Evolutionary conservation across 2,329 filamentous ascomycete species (phyloP).

Genomic region (Cytospora piceicola): DNA sequence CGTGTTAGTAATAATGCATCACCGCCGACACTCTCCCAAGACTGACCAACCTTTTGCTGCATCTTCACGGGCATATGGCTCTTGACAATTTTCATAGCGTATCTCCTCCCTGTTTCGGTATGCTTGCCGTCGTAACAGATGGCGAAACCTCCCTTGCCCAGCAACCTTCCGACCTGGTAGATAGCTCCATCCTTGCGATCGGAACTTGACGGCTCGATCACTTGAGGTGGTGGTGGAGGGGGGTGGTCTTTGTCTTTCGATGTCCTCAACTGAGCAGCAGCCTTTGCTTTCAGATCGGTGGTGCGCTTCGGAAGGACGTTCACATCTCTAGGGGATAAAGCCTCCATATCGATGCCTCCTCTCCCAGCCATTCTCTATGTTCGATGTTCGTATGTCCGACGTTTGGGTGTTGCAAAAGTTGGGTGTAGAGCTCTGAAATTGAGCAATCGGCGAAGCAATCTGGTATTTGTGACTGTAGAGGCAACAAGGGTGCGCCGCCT

Average conservation of each 20-base stretch:
- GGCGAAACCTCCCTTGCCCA: constrained; percentile 82
- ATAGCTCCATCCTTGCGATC: constrained; percentile 72
- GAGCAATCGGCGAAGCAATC: constrained; percentile 22
- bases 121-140: constrained; percentile 77
- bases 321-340: constrained; percentile 66
- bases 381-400: background rate
- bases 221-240: constrained; percentile 63
- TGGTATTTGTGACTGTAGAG: constrained; percentile 5
- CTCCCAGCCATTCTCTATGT: constrained; percentile 39
- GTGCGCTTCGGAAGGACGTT: constrained; percentile 60
- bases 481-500: constrained; percentile 6
- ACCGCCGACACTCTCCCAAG: background rate
- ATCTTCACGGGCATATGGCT: constrained; percentile 82
- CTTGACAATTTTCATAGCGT: constrained; percentile 82
- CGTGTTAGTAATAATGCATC: constrained; percentile 20
- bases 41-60: constrained; percentile 72
- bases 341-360: constrained; percentile 60
- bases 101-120: constrained; percentile 67
- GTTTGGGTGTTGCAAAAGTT: background rate
- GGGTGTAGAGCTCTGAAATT: background rate
- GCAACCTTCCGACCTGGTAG: constrained; percentile 73
- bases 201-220: constrained; percentile 65
- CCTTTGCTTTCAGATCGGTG: constrained; percentile 58
- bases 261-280: constrained; percentile 57
- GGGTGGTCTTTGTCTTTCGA: constrained; percentile 69